Percentiles rank a stretch among this genome's conserved stretches.
Evolutionary conservation across 805 yeast species (phyloP).

Genomic region (Yarrowia sp.): DNA sequence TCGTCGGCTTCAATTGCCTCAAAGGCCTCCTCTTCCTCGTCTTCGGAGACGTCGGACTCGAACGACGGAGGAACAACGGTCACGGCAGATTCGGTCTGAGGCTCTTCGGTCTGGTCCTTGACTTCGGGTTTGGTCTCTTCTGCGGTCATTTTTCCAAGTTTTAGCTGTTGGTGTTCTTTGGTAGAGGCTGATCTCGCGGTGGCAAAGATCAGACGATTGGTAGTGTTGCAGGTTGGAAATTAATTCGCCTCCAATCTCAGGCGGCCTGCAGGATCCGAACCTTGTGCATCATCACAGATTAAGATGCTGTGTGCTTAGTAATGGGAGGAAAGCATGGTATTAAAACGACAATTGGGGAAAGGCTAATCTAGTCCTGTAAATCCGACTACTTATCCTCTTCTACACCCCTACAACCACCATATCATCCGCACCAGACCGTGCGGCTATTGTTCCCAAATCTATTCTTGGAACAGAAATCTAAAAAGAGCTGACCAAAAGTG

Average conservation of each 20-base stretch:
- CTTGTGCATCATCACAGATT: constrained; percentile 9
- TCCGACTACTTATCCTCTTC: too few species aligned
- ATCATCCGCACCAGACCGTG: not conserved
- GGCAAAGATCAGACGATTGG: not conserved
- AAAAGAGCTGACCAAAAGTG: not conserved
- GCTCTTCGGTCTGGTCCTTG: not conserved
- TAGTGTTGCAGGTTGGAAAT: not conserved
- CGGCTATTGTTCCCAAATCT: not conserved
- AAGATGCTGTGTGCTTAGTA: not conserved
- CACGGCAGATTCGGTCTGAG: not conserved
- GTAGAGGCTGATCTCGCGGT: not conserved
- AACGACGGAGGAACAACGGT: not conserved
- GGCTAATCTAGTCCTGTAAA: too few species aligned
- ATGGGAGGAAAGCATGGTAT: not conserved
- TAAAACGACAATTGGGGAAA: too few species aligned
- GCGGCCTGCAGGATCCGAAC: constrained; percentile 1
- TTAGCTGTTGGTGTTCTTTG: too few species aligned
- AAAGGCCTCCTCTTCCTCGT: constrained; percentile 21
- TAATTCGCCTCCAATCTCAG: constrained; percentile 15
- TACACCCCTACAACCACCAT: too few species aligned
- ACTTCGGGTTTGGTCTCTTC: not conserved
- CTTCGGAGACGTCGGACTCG: constrained; percentile 11
- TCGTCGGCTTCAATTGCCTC: constrained; percentile 57
- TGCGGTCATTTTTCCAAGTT: not conserved
- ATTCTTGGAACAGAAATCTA: not conserved